Evolutionary conservation across 768 basidiomycete species (phyloP).

Genomic region (Mycena latifolia): DNA sequence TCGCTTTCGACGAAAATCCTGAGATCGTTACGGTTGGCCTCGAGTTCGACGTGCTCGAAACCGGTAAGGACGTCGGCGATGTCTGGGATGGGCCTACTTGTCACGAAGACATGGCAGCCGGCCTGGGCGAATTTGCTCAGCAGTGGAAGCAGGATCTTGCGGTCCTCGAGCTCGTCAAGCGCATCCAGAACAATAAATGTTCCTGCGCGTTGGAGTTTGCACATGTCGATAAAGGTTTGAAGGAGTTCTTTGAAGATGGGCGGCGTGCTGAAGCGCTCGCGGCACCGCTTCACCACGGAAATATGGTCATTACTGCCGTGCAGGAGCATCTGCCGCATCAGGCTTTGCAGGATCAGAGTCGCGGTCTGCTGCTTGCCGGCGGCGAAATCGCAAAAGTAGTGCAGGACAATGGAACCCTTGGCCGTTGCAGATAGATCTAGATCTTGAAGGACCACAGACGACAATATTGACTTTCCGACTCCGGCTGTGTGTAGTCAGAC

Average conservation of each 20-base stretch:
- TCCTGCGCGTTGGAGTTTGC: conserved; percentile 3
- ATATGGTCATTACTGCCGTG: conserved; percentile 18
- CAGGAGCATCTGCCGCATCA: conserved; percentile 25
- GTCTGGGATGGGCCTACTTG: conserved; percentile 30
- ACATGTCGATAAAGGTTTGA: conserved; percentile 22
- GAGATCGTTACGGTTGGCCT: conserved; percentile 22
- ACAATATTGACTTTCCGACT: conserved; percentile 27
- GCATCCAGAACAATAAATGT: conserved; percentile 27
- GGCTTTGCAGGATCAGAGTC: conserved; percentile 16
- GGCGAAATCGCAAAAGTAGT: conserved; percentile 31
- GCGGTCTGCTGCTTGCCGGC: conserved; percentile 20
- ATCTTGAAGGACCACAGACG: conserved; percentile 30
- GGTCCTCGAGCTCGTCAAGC: conserved; percentile 27
- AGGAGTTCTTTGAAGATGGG: conserved; percentile 17
- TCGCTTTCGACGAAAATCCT: conserved; percentile 25
- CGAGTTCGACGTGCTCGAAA: conserved; percentile 17
- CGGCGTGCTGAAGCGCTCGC: conserved; percentile 25
- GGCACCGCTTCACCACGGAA: conserved; percentile 23
- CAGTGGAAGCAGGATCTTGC: conserved; percentile 22
- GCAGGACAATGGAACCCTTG: conserved; percentile 4
- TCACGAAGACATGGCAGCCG: conserved; percentile 23
- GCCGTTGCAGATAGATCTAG: conserved; percentile 7
- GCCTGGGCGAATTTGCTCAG: conserved; percentile 12
- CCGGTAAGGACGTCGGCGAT: conserved; percentile 20
- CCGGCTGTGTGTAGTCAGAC: conserved; percentile 12